Evolutionary conservation across 202 grass and related monocot species (phyloP), one percentile per base, ranked within the genome.

Genomic region (Zizania palustris): DNA sequence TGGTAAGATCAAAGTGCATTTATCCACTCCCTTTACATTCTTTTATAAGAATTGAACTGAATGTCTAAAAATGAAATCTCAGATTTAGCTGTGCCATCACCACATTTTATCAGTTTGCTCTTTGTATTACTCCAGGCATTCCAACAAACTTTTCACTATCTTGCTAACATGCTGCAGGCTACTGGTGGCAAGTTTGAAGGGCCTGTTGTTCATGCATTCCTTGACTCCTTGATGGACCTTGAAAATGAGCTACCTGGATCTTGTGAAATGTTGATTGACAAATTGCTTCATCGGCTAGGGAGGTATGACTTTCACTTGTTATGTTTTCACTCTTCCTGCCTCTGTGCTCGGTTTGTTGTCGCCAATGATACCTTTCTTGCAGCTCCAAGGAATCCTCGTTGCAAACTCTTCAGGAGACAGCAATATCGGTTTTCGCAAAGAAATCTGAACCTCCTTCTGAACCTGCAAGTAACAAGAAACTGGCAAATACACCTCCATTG

Each of bases 231-330:
- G 87, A 93, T 87, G 89, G 88, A 93, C 77, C 62, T 99, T 51
- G 96, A 99, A 72, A 80, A 93, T 53, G 85, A 93, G 35, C 45
- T 90, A 34, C 92, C 96, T 74, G 96, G 96, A 78, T 96, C 92
- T 42, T 99, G 83, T 11, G 96, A 93, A 79, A 71, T 84, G 53
- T 45, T 99, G 33, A 62, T 93, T 56, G 73, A 66, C 49, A 93
- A 87, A 81, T 67, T 92, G 70, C 85, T 99, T 57, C 88, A 87
- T 60, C 82, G 56, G 18, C 77, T 99, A 60, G 87, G 85, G 83
- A 96, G 96, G 96, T 99, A 12, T 5, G 19, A 5, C 58, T 65
- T 66, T 71, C 48, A 57, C 57, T 45, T 28, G 28, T 28, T 55
- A 71, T 50, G 11, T 57, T 60, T 56, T 76, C 20, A 49, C 2